Evolutionary conservation across 306 rosid species (phyloP).

Genomic region (Styphnolobium japonicum): DNA sequence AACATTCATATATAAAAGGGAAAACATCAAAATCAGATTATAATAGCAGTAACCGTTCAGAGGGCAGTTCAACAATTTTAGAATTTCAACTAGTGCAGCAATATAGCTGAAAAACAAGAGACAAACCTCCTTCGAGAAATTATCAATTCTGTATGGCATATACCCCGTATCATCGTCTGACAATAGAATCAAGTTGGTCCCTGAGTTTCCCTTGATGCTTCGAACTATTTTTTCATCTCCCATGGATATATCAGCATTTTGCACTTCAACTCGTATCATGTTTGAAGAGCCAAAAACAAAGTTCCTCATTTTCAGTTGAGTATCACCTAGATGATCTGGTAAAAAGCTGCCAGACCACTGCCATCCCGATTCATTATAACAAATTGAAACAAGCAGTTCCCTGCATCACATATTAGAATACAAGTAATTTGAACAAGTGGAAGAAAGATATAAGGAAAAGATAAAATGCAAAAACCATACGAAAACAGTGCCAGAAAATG

Average conservation of each 20-base stretch:
- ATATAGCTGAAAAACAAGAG: conserved; percentile 17
- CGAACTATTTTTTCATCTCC: conserved; percentile 80
- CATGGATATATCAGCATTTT: conserved; percentile 86
- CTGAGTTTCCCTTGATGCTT: conserved; percentile 84
- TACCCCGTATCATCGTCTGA: conserved; percentile 95
- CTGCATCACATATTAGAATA: conserved; percentile 44
- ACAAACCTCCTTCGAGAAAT: conserved; percentile 91
- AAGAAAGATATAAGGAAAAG: neutral
- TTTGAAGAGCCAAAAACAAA: conserved; percentile 64
- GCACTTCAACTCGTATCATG: conserved; percentile 89
- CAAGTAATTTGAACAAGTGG: conserved; percentile 8
- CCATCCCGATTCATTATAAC: conserved; percentile 91
- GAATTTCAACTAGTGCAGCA: conserved; percentile 1
- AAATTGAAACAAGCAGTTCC: conserved; percentile 84
- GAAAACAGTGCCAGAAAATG: conserved; percentile 3
- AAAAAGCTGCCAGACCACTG: conserved; percentile 98
- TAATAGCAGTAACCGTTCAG: neutral
- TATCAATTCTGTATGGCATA: conserved; percentile 97
- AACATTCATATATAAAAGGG: neutral
- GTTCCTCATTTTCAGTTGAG: conserved; percentile 87
- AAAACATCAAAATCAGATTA: conserved; percentile 9
- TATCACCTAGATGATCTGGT: conserved; percentile 90
- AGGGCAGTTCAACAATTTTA: neutral
- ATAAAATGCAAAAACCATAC: neutral
- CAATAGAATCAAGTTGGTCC: conserved; percentile 86